Conservation (phyloP, 345 rosid species). For the Lumnitzera racemosa region DNA sequence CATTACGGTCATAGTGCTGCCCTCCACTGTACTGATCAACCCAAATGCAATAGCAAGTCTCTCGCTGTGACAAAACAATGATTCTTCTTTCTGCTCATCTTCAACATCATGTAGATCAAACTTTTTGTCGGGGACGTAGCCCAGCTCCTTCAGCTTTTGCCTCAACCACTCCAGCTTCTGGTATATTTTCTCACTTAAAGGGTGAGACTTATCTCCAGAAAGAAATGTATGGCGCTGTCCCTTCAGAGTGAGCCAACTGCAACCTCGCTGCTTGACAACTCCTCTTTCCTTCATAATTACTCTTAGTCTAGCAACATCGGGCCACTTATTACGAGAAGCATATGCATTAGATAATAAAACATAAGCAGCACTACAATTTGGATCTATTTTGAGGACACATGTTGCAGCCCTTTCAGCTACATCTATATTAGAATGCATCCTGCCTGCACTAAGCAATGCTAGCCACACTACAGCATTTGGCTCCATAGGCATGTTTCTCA, state of each 20-base stretch:
- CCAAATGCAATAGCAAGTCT: constrained; percentile 61
- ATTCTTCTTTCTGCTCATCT: constrained; percentile 66
- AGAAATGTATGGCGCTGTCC: constrained; percentile 51
- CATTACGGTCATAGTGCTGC: constrained; percentile 49
- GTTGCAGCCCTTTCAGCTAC: constrained; percentile 60
- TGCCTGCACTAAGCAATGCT: constrained; percentile 70
- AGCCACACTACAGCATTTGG: constrained; percentile 57
- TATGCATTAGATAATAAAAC: constrained; percentile 60
- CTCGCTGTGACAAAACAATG: constrained; percentile 55
- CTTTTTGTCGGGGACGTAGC: constrained; percentile 46
- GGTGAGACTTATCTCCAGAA: constrained; percentile 48
- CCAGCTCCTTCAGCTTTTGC: constrained; percentile 46
- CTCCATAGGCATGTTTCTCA: constrained; percentile 36
- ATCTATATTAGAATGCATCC: constrained; percentile 41
- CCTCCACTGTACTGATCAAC: constrained; percentile 36
- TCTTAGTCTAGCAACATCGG: constrained; percentile 47
- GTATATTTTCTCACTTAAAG: constrained; percentile 28
- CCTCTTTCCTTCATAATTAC: constrained; percentile 48
- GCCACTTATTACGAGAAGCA: constrained; percentile 61
- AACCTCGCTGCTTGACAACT: constrained; percentile 43
- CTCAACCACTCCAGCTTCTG: constrained; percentile 54
- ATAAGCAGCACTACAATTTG: constrained; percentile 46
- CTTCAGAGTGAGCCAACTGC: constrained; percentile 52
- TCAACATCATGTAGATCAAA: constrained; percentile 62
- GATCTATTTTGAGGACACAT: constrained; percentile 37